A percentile compares a stretch with the other conserved stretches of the same genome.
Conservation (phyloP, 2,329 filamentous ascomycete species). For the Scedosporium aurantiacum region DNA sequence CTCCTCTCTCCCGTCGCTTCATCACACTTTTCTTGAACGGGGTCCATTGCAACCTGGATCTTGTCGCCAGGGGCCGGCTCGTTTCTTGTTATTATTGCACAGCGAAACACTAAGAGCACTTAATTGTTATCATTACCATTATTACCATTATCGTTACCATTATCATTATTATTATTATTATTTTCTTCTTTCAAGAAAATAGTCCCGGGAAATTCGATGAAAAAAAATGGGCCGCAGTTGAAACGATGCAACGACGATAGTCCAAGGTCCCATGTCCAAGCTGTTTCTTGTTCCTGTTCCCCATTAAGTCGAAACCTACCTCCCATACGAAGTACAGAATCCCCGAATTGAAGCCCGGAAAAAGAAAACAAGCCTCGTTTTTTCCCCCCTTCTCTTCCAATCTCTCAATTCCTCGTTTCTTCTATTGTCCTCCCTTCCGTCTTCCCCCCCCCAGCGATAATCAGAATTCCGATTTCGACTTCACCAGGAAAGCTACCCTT, state of each 20-base stretch:
- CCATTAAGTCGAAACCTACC: too few relatives aligned
- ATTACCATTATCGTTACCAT: too few relatives aligned
- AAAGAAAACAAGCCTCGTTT: background rate
- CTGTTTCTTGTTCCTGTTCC: too few relatives aligned
- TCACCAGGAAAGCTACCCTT: background rate
- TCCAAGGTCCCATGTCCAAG: background rate
- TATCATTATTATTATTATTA: too few relatives aligned
- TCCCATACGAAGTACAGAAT: too few relatives aligned
- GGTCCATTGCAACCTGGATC: too few relatives aligned
- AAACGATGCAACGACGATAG: conserved; percentile 1
- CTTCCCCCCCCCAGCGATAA: conserved; percentile 1
- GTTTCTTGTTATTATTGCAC: too few relatives aligned
- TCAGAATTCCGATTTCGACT: background rate
- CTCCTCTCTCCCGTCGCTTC: background rate
- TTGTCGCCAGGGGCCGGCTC: too few relatives aligned
- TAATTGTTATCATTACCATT: too few relatives aligned
- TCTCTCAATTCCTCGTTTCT: conserved; percentile 3
- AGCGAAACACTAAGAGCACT: too few relatives aligned
- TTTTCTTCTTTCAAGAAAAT: background rate
- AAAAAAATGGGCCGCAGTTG: background rate
- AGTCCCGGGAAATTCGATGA: background rate
- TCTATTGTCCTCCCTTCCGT: conserved; percentile 1
- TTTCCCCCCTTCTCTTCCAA: background rate
- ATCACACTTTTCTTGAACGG: background rate
- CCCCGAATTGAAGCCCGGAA: too few relatives aligned